These are phyloP conservation scores for Eucalyptus regnans DNA, from an alignment of 345 rosid species.

Conservation along the genomic window DNA sequence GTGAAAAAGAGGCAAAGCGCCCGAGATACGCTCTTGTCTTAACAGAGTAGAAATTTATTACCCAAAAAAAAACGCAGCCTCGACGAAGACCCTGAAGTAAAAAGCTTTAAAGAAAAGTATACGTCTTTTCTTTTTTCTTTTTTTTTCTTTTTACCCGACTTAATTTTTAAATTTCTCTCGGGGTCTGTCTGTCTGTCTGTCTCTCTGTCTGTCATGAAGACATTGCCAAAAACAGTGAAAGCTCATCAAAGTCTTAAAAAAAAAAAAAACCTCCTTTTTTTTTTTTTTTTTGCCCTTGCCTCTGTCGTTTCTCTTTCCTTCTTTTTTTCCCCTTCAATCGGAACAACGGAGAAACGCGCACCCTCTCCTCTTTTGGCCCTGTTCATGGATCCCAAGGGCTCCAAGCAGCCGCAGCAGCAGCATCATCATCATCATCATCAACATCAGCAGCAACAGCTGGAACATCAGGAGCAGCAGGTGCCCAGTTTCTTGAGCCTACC, in stretches of 20 bases:
- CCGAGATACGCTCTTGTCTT: background rate
- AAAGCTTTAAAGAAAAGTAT: background rate
- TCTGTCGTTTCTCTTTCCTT: background rate
- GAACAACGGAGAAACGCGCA: background rate
- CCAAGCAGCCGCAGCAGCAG: background rate
- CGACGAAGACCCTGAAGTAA: background rate
- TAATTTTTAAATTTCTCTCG: background rate
- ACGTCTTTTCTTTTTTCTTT: background rate
- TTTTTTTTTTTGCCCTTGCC: background rate
- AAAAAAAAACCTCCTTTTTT: background rate
- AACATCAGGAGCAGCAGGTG: conserved; percentile 7
- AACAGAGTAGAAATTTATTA: background rate
- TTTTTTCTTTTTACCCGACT: background rate
- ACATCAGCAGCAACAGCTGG: background rate
- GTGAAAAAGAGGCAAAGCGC: background rate
- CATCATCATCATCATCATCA: conserved; percentile 9
- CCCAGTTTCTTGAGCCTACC: conserved; percentile 57
- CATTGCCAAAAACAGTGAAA: conserved; percentile 46
- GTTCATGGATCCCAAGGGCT: conserved; percentile 61
- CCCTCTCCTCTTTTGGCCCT: background rate
- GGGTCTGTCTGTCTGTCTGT: no score
- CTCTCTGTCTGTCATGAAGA: background rate
- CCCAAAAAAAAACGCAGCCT: background rate
- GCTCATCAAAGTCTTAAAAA: conserved; percentile 32
- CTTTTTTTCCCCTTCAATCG: conserved; percentile 33